These are phyloP conservation scores for Neofusicoccum parvum DNA, from an alignment of 2,329 filamentous ascomycete genomes.

Conservation along the genomic window DNA sequence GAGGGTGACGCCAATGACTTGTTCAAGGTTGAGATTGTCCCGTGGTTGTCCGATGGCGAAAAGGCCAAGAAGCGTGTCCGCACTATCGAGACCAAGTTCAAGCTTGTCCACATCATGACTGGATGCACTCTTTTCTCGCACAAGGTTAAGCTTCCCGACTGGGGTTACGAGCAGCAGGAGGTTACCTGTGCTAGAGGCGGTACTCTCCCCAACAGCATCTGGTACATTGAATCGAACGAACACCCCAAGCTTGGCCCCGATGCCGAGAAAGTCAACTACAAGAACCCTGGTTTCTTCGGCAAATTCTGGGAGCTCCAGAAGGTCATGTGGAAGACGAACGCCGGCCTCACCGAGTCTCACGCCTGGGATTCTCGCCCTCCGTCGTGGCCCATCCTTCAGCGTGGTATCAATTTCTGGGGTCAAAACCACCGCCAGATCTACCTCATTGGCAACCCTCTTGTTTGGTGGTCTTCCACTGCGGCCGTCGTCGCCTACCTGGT, in stretches of 20 bases:
- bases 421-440: conserved; percentile 94
- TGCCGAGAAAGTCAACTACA: conserved; percentile 95
- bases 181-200: conserved; percentile 94
- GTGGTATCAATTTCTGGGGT: conserved; percentile 99
- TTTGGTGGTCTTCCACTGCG: conserved; percentile 88
- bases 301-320: conserved; percentile 98
- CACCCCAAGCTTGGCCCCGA: conserved; percentile 75
- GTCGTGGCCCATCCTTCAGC: conserved; percentile 87
- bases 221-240: conserved; percentile 91
- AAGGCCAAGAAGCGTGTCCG: conserved; percentile 81
- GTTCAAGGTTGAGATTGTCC: conserved; percentile 93
- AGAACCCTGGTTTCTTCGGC: conserved; percentile 89
- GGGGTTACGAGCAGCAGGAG: conserved; percentile 97
- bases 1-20: conserved; percentile 95
- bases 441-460: conserved; percentile 88
- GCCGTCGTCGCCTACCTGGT: conserved; percentile 74
- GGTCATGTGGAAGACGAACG: conserved; percentile 99
- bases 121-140: conserved; percentile 96
- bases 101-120: conserved; percentile 93
- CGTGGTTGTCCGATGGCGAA: conserved; percentile 77
- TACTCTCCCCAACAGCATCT: conserved; percentile 92
- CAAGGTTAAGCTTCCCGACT: conserved; percentile 97
- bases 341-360: conserved; percentile 92
- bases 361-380: conserved; percentile 95
- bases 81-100: conserved; percentile 97